Evolutionary conservation across 768 basidiomycete genomes (phyloP), one percentile per base, ranked within the genome.

Genomic region (Panus rudis): DNA sequence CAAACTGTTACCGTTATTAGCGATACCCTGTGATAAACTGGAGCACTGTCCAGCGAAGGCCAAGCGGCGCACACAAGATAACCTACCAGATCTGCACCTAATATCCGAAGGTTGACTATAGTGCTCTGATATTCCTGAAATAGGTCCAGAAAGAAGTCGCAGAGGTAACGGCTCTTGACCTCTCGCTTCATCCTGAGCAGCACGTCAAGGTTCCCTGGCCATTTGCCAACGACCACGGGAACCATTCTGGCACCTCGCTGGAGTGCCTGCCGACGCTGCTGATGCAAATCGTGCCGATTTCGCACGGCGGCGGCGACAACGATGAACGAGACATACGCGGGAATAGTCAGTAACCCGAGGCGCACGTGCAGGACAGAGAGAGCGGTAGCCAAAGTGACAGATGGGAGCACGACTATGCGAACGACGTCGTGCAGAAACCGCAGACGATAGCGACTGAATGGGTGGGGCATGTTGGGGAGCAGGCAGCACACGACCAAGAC

Each of bases 201-300:
- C 37, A 86, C 59, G 52, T 88, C 84, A 52, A 86, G 63, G 56
- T 86, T 86, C n/a, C 84, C 84, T 3, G 82, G 84, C 80, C 81
- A 84, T 63, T 73, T 79, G 6, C 84, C 84, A 14, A 72, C 64
- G 13, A 84, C 75, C 16, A 69, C 63, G 3, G 79, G 79, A 37
- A 81, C 75, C 2, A 60, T 66, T 46, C 65, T 64, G 5, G 78
- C 79, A 4, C 73, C 71, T 12, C 79, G 59, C 24, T 64, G 68
- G 10, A 55, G 54, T 0, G 77, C 77, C 34, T 79, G 67, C 25
- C 63, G 61, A 16, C 48, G 50, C 39, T 79, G 75, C 2, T 51
- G 44, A 34, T 60, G 50, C 37, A 66, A 59, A 11, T 52, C 48
- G 45, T 70, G 64, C 13, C 61, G 50, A 3, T 65, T 59, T 46